phyloP scores from a whole-genome alignment of 2,329 filamentous ascomycete species.

The Fusarium sp. region DNA sequence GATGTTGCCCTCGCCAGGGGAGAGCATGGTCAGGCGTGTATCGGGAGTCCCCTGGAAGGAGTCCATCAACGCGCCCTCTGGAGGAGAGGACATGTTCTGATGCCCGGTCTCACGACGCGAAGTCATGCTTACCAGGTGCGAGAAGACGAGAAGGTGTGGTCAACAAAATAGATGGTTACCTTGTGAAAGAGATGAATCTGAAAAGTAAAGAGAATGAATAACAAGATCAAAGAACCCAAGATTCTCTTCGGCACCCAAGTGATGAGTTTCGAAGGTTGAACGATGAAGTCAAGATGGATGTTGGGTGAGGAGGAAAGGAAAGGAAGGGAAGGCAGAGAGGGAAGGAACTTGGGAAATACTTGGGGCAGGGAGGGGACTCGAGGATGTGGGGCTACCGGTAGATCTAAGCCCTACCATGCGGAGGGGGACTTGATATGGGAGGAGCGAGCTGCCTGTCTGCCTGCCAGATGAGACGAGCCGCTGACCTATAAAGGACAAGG shows the following conservation, averaged over 20 bases:
- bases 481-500: slow-evolving; percentile 5
- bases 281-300: slow-evolving; percentile 25
- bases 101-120: slow-evolving; percentile 56
- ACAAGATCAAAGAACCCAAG: slow-evolving; percentile 37
- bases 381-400: slow-evolving; percentile 10
- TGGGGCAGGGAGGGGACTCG: slow-evolving; percentile 9
- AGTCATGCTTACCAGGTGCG: slow-evolving; percentile 50
- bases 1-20: slow-evolving; percentile 62
- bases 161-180: slow-evolving; percentile 16
- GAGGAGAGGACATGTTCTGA: slow-evolving; percentile 62
- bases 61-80: slow-evolving; percentile 63
- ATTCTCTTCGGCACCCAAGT: slow-evolving; percentile 23
- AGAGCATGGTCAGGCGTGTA: slow-evolving; percentile 72
- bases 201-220: slow-evolving; percentile 20
- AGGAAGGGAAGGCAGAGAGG: background rate
- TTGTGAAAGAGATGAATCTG: slow-evolving; percentile 13
- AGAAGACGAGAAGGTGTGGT: background rate
- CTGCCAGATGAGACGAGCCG: slow-evolving; percentile 6
- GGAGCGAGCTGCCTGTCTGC: slow-evolving; percentile 18
- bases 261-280: slow-evolving; percentile 23
- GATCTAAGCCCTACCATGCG: background rate
- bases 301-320: slow-evolving; percentile 18
- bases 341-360: slow-evolving; percentile 16
- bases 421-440: slow-evolving; percentile 9
- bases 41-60: slow-evolving; percentile 74